These are phyloP conservation scores for Solanum aculeatissimum DNA, from an alignment of 305 asterid species.

Conservation along the genomic window DNA sequence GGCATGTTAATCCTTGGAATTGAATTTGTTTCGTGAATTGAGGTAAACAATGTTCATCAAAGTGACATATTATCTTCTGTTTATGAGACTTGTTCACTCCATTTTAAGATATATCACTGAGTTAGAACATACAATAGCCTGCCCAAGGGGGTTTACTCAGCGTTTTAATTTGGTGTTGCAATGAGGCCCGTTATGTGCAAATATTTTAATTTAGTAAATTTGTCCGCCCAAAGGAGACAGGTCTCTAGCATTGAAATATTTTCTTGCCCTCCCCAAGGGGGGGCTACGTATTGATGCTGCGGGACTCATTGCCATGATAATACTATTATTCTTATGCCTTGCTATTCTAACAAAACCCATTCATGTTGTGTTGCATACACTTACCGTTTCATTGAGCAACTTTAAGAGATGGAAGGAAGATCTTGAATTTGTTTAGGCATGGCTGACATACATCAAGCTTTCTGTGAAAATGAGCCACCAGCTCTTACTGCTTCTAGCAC, in stretches of 20 bases:
- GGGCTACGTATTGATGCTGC: too few species aligned
- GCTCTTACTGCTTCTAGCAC: not conserved
- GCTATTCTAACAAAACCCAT: too few species aligned
- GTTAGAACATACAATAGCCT: not conserved
- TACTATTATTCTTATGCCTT: too few species aligned
- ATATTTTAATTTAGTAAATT: not conserved
- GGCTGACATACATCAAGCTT: not conserved
- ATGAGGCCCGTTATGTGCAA: not conserved
- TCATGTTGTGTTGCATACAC: too few species aligned
- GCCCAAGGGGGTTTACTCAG: not conserved
- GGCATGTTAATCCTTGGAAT: not conserved
- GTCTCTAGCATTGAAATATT: not conserved
- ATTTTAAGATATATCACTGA: not conserved
- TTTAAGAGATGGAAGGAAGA: not conserved
- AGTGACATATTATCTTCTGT: not conserved
- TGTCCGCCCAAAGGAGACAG: not conserved
- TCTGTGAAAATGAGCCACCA: not conserved
- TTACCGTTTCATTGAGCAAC: too few species aligned
- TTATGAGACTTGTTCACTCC: not conserved
- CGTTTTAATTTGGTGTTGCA: not conserved
- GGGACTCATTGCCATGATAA: too few species aligned
- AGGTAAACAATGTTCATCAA: not conserved
- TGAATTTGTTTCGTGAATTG: not conserved
- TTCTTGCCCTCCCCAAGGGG: too few species aligned
- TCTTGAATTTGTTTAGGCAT: not conserved